These are phyloP conservation scores for Trichoderma koningii DNA, from an alignment of 2,329 filamentous ascomycete species.

Conservation along the genomic window DNA sequence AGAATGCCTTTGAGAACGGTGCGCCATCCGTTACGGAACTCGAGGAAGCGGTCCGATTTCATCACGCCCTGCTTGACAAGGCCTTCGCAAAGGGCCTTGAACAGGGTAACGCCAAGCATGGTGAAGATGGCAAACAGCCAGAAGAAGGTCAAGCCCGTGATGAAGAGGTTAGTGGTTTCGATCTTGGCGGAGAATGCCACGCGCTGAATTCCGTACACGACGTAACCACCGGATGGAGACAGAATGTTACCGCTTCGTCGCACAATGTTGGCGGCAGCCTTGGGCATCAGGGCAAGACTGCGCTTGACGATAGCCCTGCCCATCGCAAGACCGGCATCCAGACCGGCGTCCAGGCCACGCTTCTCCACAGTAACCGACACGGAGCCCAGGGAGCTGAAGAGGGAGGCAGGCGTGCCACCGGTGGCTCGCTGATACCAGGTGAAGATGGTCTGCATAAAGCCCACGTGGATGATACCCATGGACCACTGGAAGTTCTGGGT, in stretches of 20 bases:
- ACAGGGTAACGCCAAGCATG: constrained; percentile 60
- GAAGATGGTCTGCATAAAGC: constrained; percentile 82
- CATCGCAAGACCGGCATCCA: constrained; percentile 33
- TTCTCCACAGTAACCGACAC: constrained; percentile 71
- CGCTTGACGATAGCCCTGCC: constrained; percentile 52
- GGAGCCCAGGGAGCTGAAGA: constrained; percentile 71
- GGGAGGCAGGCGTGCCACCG: constrained; percentile 77
- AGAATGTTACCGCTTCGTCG: constrained; percentile 57
- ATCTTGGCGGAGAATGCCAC: constrained; percentile 84
- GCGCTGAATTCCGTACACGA: constrained; percentile 81
- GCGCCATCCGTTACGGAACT: constrained; percentile 93
- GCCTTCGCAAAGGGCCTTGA: constrained; percentile 69
- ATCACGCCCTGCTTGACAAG: constrained; percentile 75
- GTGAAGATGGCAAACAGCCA: constrained; percentile 78
- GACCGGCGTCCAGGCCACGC: constrained; percentile 46
- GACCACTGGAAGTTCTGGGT: constrained; percentile 98
- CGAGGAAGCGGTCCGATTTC: constrained; percentile 81
- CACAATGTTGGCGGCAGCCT: constrained; percentile 44
- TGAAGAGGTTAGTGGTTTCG: constrained; percentile 88
- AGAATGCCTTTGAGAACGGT: constrained; percentile 91
- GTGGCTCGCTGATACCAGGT: constrained; percentile 97
- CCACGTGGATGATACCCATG: constrained; percentile 88
- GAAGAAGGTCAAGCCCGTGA: constrained; percentile 89
- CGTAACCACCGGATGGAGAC: constrained; percentile 56
- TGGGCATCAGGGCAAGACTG: constrained; percentile 54